phyloP scores from a whole-genome alignment of 2,329 filamentous ascomycete species.

The Apiospora rasikravindrae region DNA sequence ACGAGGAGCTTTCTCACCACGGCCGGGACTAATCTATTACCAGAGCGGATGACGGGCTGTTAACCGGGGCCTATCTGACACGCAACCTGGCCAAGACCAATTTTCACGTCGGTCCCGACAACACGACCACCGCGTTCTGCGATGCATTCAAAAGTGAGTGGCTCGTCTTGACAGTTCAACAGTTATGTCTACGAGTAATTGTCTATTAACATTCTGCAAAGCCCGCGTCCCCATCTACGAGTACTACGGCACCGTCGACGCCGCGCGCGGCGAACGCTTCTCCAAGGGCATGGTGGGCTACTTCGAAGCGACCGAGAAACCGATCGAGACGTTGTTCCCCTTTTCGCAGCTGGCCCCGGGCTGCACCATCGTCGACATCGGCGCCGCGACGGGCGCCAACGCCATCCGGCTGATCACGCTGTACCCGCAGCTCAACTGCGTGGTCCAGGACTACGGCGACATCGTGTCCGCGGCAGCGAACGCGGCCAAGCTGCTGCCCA shows the following conservation, averaged over 20 bases:
- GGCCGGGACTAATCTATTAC: not conserved
- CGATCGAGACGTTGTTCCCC: not conserved
- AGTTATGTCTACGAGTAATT: no score
- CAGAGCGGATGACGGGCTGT: not conserved
- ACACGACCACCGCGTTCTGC: not conserved
- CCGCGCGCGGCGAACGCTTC: not conserved
- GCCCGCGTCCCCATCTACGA: not conserved
- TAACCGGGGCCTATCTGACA: not conserved
- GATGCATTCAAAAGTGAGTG: not conserved
- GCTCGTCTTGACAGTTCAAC: no score
- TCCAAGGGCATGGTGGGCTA: not conserved
- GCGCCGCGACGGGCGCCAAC: not conserved
- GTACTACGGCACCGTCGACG: slow-evolving; percentile 7
- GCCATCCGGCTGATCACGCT: slow-evolving; percentile 1
- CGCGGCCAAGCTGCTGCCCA: not conserved
- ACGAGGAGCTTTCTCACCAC: not conserved
- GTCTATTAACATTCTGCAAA: not conserved
- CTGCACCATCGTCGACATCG: not conserved
- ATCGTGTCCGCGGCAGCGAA: not conserved
- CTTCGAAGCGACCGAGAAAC: not conserved
- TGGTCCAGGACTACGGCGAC: not conserved
- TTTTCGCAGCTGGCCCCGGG: not conserved
- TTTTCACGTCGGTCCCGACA: not conserved
- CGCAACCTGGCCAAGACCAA: not conserved
- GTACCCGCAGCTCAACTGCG: not conserved